Evolutionary conservation across 371 early-diverging fungal species (phyloP).

Genomic region (Polyrhizophydium stewartii): DNA sequence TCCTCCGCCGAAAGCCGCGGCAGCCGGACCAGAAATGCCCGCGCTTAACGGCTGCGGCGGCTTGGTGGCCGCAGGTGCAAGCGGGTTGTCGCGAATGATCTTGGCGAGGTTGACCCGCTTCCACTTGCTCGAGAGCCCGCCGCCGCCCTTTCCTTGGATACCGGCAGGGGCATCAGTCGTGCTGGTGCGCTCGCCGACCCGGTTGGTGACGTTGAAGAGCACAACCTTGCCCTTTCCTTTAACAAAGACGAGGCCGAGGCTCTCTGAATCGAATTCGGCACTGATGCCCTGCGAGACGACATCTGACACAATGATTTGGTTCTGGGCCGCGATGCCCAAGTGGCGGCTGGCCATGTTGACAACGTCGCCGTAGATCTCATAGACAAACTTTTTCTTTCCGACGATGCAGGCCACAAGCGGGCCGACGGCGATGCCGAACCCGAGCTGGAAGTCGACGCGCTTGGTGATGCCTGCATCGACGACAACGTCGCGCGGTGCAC

Average conservation of each 20-base stretch:
- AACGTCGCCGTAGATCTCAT: constrained; percentile 42
- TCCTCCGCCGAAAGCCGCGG: too few species aligned
- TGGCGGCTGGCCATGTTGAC: constrained; percentile 26
- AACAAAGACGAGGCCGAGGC: constrained; percentile 21
- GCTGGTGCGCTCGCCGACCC: too few species aligned
- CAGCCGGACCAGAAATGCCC: too few species aligned
- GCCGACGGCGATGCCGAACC: constrained; percentile 25
- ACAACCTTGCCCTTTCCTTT: constrained; percentile 38
- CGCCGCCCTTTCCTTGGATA: too few species aligned
- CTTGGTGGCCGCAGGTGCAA: too few species aligned
- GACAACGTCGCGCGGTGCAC: constrained; percentile 10
- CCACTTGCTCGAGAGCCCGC: background rate
- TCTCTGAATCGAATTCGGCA: too few species aligned
- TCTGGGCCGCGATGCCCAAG: constrained; percentile 2
- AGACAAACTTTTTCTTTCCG: constrained; percentile 35
- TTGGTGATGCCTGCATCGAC: constrained; percentile 5
- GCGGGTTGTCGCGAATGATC: background rate
- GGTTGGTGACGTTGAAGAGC: constrained; percentile 12
- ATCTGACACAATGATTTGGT: constrained; percentile 31
- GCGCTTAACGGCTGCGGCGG: too few species aligned
- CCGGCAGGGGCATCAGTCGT: too few species aligned
- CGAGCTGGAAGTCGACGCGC: constrained; percentile 27
- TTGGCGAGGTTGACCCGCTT: background rate
- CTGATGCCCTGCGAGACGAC: too few species aligned
- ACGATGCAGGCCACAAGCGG: constrained; percentile 42